These are phyloP conservation scores for Colletotrichum somersetense DNA, from an alignment of 2,329 filamentous ascomycete species.

Conservation along the genomic window DNA sequence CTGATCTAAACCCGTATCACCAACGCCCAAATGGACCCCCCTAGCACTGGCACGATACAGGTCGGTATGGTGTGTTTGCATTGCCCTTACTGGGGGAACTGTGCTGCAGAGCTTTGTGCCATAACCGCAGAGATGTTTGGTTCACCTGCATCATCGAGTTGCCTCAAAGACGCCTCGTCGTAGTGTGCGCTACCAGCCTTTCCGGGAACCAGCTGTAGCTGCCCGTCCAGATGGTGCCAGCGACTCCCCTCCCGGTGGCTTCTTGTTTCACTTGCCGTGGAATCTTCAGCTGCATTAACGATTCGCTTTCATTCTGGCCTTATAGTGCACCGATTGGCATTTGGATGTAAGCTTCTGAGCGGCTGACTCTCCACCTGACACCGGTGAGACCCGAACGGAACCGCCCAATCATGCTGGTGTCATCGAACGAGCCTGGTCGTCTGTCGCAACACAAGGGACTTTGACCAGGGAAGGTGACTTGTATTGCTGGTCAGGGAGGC, in stretches of 20 bases:
- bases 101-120: slow-evolving; percentile 39
- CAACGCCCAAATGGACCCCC: slow-evolving; percentile 25
- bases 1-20: slow-evolving; percentile 38
- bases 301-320: background rate
- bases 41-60: slow-evolving; percentile 35
- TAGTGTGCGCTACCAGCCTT: slow-evolving; percentile 36
- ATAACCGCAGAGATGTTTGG: slow-evolving; percentile 29
- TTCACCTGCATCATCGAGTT: slow-evolving; percentile 42
- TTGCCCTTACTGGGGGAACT: slow-evolving; percentile 9
- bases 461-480: background rate
- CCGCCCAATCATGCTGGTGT: slow-evolving; percentile 5
- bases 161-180: slow-evolving; percentile 33
- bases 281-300: slow-evolving; percentile 34
- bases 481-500: slow-evolving; percentile 16
- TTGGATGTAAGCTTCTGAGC: slow-evolving; percentile 9
- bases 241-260: slow-evolving; percentile 34
- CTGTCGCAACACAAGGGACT: slow-evolving; percentile 1
- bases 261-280: slow-evolving; percentile 31
- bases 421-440: slow-evolving; percentile 16
- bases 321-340: background rate
- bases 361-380: slow-evolving; percentile 23
- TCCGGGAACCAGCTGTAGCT: slow-evolving; percentile 38
- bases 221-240: slow-evolving; percentile 35
- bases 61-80: slow-evolving; percentile 34
- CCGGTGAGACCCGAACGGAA: slow-evolving; percentile 32